These are phyloP conservation scores for Didymosphaeria variabile DNA, from an alignment of 2,329 filamentous ascomycete genomes.

Conservation along the genomic window DNA sequence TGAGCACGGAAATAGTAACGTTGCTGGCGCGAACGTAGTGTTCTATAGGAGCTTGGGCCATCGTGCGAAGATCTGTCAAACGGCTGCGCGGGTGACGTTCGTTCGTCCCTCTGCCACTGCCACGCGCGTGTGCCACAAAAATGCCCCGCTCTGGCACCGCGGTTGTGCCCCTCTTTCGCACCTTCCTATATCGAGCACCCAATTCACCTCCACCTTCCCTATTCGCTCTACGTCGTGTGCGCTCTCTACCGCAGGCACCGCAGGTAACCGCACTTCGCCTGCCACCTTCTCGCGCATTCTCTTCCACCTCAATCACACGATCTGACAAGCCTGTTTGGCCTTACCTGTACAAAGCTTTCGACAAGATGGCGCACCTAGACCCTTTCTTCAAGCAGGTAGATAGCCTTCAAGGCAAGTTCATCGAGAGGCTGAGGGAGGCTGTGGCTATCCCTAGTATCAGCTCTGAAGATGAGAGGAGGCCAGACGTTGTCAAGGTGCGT, in stretches of 20 bases:
- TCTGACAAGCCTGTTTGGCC: slow-evolving; percentile 49
- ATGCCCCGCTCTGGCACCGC: slow-evolving; percentile 26
- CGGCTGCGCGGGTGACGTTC: slow-evolving; percentile 11
- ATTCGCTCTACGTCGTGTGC: slow-evolving; percentile 28
- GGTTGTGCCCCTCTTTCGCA: slow-evolving; percentile 24
- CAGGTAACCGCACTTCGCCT: slow-evolving; percentile 40
- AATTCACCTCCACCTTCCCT: slow-evolving; percentile 37
- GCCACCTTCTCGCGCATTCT: slow-evolving; percentile 24
- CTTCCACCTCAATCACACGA: slow-evolving; percentile 10
- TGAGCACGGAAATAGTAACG: neutral
- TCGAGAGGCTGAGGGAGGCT: slow-evolving; percentile 87
- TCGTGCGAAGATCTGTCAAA: neutral
- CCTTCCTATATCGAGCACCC: slow-evolving; percentile 16
- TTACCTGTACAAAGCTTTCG: slow-evolving; percentile 57
- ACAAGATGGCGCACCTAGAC: slow-evolving; percentile 87
- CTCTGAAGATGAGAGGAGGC: slow-evolving; percentile 85
- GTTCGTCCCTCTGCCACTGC: slow-evolving; percentile 1
- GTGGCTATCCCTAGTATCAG: slow-evolving; percentile 97
- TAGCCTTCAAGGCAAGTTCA: slow-evolving; percentile 78
- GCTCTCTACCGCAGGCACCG: slow-evolving; percentile 30
- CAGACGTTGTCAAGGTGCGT: slow-evolving; percentile 80
- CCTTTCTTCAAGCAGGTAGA: slow-evolving; percentile 94
- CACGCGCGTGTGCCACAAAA: slow-evolving; percentile 12
- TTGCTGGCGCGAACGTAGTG: neutral
- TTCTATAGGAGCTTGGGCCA: slow-evolving; percentile 10